Base-by-base conservation (phyloP, 495 filamentous ascomycete species). In the Antarctomyces pellizariae region DNA sequence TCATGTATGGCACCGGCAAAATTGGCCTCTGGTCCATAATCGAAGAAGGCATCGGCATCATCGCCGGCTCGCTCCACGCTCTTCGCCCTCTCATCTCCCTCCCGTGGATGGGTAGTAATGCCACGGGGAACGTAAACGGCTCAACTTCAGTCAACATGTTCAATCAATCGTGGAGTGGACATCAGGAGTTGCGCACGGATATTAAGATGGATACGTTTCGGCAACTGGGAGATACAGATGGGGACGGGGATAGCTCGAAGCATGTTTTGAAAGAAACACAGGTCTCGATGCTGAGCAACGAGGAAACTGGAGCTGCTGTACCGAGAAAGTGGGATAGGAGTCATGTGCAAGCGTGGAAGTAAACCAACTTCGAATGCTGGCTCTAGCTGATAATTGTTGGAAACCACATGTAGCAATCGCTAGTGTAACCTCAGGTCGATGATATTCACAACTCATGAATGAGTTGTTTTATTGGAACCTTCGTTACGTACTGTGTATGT, bases 1-100 rank as follows among this genome's bases (percentile, higher is more conserved):
- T 36, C 34, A 36, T 36, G 34, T 36, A 22, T 25, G 22, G 34
- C 30, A 36, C 29, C 24, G 34, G 28, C 10, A 36, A 33, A 27
- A 36, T 36, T 14, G 34, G 28, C n/a, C 23, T 36, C 17, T 36
- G 34, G 34, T 36, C 34, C 25, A 24, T 36, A 11, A 27, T 36
- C 9, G 34, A 36, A 28, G 29, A 32, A 19, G 34, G 34, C 24
- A 36, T 36, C 19, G 34, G 34, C 24, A 36, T 36, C 13, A 17
- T 32, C 24, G 34, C 34, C 12, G 34, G 34, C 11, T 36, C 34
- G 29, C 29, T 36, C 20, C 34, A 17, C 7, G 29, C 29, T 22
- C 30, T 36, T 7, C 34, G 34, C 9, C 34, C 34, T 28, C 34
- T 36, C n/a, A 28, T 36, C n/a, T 32, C 34, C 8, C 24, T 36